Base-by-base conservation (phyloP, 2,329 filamentous ascomycete genomes). In the Venturia pyrina region DNA sequence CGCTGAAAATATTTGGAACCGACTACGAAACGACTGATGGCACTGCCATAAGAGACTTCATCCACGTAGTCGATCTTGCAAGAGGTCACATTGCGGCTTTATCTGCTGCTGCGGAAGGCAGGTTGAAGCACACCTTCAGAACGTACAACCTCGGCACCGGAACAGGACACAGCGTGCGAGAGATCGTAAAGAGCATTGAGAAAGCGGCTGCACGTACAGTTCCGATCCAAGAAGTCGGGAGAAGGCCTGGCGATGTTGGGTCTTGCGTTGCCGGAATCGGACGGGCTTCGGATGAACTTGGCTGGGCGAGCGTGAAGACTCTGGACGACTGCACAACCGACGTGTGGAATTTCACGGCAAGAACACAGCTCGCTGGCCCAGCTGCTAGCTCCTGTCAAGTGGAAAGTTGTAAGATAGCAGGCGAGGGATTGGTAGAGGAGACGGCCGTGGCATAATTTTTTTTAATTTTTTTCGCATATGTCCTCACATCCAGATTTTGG, bases 21-120 rank as follows among this genome's bases (percentile, higher is more conserved):
- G 85, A 89, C 73, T 89, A 86, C 81, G 80, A 86, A 65, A 89
- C 87, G 0, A 76, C 78, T 3, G 87, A 89, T 70, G 86, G 87
- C 19, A 88, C 86, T 0, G 85, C 85, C 1, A 80, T 89, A 50
- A 83, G 87, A 59, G 87, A 89, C 73, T 89, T 87, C 71, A 87
- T 89, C 68, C 86, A 89, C 69, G 86, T 88, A 46, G 83, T 81
- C 19, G 87, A 89, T 73, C 79, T 89, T 56, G 86, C 86, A 8
- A 79, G 82, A 53, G 86, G 84, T 4, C 87, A 89, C 73, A 81
- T 88, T 48, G 84, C 86, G 6, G 87, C 87, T 1, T 76, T 87
- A 63, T 71, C 74, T 7, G 75, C 75, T 34, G 73, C 73, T n/a
- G 70, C 73, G n/a, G 69, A 70, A 53, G 74, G 73, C 43, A 72